Percentiles rank a stretch among this genome's conserved stretches.
Conservation (phyloP, 106 monocot genomes). For the Acanthochlamys bracteata region DNA sequence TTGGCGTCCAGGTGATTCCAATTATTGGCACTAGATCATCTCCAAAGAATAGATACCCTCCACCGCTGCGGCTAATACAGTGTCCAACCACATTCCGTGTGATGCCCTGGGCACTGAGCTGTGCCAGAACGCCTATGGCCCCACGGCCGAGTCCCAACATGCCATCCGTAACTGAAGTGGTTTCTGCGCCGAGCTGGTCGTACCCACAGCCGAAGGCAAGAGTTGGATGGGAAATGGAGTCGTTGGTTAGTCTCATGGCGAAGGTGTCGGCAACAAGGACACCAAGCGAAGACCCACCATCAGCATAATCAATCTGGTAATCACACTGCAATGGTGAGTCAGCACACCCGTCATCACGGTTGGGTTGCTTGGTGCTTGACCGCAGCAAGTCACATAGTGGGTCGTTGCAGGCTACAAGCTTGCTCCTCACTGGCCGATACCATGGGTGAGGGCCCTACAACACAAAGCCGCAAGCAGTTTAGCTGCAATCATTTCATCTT, state of each 20-base stretch:
- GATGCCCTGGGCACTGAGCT: conserved; percentile 52
- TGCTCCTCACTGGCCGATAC: conserved; percentile 50
- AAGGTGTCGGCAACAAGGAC: conserved; percentile 68
- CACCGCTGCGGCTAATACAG: conserved; percentile 53
- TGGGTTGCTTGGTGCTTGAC: neutral
- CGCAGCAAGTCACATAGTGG: conserved; percentile 49
- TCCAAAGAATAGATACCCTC: conserved; percentile 79
- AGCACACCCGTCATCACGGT: conserved; percentile 13
- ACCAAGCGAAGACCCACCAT: conserved; percentile 65
- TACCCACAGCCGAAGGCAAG: conserved; percentile 86
- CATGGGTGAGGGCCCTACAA: conserved; percentile 71
- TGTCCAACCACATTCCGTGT: conserved; percentile 70
- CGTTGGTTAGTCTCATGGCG: conserved; percentile 44
- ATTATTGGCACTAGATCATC: conserved; percentile 50
- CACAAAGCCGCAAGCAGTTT: too few species aligned
- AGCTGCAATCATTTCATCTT: too few species aligned
- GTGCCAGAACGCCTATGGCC: conserved; percentile 43
- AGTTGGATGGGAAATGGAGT: conserved; percentile 33
- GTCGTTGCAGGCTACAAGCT: conserved; percentile 55
- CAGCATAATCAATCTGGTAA: conserved; percentile 73
- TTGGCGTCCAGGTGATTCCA: conserved; percentile 55
- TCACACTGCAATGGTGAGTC: conserved; percentile 45
- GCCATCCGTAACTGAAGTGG: conserved; percentile 43
- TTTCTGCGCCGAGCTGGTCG: conserved; percentile 43
- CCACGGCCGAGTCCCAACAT: conserved; percentile 71